Conservation (phyloP, 2,329 filamentous ascomycete genomes). For the Alternaria alternata region DNA sequence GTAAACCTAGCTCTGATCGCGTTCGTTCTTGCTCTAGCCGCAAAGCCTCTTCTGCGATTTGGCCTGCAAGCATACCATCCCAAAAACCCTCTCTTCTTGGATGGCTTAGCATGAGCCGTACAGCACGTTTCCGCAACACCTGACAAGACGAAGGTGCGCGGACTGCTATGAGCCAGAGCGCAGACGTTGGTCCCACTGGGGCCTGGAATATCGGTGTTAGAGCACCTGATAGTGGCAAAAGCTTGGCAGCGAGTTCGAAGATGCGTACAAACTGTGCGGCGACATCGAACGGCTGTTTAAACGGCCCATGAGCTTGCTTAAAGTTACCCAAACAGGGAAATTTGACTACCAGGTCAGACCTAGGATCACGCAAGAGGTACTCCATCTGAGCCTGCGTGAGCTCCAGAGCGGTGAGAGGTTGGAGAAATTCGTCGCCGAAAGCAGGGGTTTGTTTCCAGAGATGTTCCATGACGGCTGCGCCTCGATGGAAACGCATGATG, state of each 20-base stretch:
- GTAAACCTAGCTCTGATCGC: slow-evolving; percentile 18
- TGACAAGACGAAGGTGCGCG: slow-evolving; percentile 30
- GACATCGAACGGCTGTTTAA: slow-evolving; percentile 27
- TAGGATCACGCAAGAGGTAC: slow-evolving; percentile 23
- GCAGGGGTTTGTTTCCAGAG: slow-evolving; percentile 11
- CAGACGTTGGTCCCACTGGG: slow-evolving; percentile 32
- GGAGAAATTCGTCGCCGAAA: slow-evolving; percentile 3
- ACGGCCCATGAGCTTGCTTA: slow-evolving; percentile 15
- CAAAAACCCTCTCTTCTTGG: slow-evolving; percentile 60
- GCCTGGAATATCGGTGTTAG: slow-evolving; percentile 38
- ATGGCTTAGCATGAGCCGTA: slow-evolving; percentile 35
- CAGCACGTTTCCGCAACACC: slow-evolving; percentile 34
- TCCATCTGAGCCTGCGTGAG: slow-evolving; percentile 24
- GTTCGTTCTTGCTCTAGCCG: slow-evolving; percentile 37
- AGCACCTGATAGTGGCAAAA: slow-evolving; percentile 14
- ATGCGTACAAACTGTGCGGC: slow-evolving; percentile 24
- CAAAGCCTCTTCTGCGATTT: slow-evolving; percentile 37
- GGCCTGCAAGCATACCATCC: slow-evolving; percentile 68
- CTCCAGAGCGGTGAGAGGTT: slow-evolving; percentile 16
- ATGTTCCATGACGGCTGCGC: slow-evolving; percentile 11
- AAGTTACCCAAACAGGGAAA: slow-evolving; percentile 21
- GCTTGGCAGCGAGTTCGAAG: slow-evolving; percentile 25
- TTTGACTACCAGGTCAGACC: slow-evolving; percentile 15
- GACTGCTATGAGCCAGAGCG: slow-evolving; percentile 37
- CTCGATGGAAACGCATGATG: slow-evolving; percentile 16